Conservation (phyloP, 2,329 filamentous ascomycete genomes). For the Fusarium albosuccineum region DNA sequence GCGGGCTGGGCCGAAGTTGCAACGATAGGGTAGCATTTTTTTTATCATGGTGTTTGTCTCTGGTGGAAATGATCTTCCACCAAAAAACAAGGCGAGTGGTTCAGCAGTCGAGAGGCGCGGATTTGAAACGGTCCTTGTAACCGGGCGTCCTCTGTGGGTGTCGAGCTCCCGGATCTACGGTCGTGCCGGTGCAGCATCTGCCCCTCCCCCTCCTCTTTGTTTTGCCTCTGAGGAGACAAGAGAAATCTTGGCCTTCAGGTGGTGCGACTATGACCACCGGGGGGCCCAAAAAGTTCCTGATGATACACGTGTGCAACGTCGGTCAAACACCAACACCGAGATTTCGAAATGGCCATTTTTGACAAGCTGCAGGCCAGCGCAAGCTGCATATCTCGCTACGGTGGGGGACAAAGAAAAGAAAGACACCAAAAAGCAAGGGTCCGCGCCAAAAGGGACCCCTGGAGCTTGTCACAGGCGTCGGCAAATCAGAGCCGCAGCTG, state of each 20-base stretch:
- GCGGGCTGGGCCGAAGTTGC: background rate
- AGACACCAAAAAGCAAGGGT: background rate
- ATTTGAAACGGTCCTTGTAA: background rate
- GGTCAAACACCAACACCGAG: slow-evolving; percentile 15
- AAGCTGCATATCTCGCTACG: slow-evolving; percentile 7
- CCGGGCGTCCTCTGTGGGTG: background rate
- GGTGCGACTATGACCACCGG: slow-evolving; percentile 4
- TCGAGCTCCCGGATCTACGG: slow-evolving; percentile 7
- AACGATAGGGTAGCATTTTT: background rate
- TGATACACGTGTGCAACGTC: slow-evolving; percentile 26
- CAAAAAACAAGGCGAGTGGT: slow-evolving; percentile 8
- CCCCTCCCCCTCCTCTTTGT: background rate
- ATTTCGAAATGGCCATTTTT: slow-evolving; percentile 35
- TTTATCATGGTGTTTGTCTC: background rate
- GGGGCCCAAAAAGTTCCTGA: background rate
- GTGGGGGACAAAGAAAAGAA: background rate
- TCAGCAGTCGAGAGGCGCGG: background rate
- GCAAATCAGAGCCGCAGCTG: slow-evolving; percentile 31
- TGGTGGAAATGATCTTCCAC: slow-evolving; percentile 2
- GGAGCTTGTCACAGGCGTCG: background rate
- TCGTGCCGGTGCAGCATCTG: background rate
- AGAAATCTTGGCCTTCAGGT: slow-evolving; percentile 23
- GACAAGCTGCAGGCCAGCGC: slow-evolving; percentile 33
- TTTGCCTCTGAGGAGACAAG: slow-evolving; percentile 26
- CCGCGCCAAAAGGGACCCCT: slow-evolving; percentile 3